Evolutionary conservation across 345 rosid genomes (phyloP).

Genomic region (Hibiscus trionum): DNA sequence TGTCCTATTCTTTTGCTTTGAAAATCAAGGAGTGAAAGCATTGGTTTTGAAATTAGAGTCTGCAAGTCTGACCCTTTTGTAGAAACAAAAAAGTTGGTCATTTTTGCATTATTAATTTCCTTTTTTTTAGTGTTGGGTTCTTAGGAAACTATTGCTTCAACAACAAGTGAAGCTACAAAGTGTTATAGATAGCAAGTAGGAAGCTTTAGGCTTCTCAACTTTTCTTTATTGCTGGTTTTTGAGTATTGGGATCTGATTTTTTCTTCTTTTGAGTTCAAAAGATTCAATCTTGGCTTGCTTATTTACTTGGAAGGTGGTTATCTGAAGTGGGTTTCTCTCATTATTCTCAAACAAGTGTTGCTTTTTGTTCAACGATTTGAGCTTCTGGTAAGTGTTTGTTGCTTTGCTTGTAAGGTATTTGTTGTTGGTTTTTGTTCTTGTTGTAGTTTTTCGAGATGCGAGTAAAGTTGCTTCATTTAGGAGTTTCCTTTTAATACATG

Average conservation of each 20-base stretch:
- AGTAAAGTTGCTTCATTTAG: slow-evolving; percentile 17
- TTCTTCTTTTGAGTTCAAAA: neutral
- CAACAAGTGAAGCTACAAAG: slow-evolving; percentile 23
- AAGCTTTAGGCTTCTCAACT: neutral
- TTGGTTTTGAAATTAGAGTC: slow-evolving; percentile 17
- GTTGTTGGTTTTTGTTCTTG: slow-evolving; percentile 16
- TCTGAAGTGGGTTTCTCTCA: neutral
- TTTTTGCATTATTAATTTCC: neutral
- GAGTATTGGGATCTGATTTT: slow-evolving; percentile 8
- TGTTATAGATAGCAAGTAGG: neutral
- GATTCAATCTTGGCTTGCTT: neutral
- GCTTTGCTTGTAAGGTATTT: slow-evolving; percentile 33
- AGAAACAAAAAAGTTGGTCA: neutral
- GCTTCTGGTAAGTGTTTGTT: slow-evolving; percentile 4
- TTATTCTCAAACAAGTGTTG: neutral
- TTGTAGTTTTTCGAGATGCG: slow-evolving; percentile 27
- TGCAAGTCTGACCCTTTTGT: slow-evolving; percentile 7
- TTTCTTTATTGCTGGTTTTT: neutral
- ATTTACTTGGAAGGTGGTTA: neutral
- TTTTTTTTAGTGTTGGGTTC: slow-evolving; percentile 13
- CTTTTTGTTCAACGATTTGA: neutral
- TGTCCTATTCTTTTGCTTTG: slow-evolving; percentile 12
- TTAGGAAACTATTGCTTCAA: slow-evolving; percentile 28
- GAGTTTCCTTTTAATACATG: neutral
- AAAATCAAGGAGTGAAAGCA: neutral